Base-by-base conservation (phyloP, 2,329 filamentous ascomycete genomes). In the Colletotrichum sublineola region DNA sequence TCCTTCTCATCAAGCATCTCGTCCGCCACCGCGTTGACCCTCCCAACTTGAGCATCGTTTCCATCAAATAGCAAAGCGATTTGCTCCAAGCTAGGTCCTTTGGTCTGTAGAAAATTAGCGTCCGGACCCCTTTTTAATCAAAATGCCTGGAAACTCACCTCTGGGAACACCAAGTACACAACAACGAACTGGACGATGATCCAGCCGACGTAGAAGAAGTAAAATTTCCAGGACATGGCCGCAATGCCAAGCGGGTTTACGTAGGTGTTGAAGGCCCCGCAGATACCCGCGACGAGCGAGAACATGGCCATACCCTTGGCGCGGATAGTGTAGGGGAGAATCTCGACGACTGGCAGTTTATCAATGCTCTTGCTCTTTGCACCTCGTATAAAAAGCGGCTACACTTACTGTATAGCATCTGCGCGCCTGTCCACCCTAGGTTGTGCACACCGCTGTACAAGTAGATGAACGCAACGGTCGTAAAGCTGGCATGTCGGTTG, bases 161-260 rank as follows among this genome's bases (percentile, higher is more conserved):
- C 57, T 52, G 72, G 36, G 73, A 79, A 50, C 29, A 73, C 52
- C 3, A 74, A 61, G 36, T 66, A 67, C 63, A 90, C 84, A 0
- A 85, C 83, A 0, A 82, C 79, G 2, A 85, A 71, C 0, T 83
- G 80, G 12, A 82, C 83, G 56, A 65, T 12, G 36, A 74, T 74
- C 70, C 68, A 74, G 33, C 53, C 72, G 7, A 87, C 86, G 66
- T 90, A 90, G 31, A 90, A 82, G 73, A 90, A 86, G 79, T 90
- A 90, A 73, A 86, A 90, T 75, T 82, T 86, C 82, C 86, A 90
- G 0, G 82, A 81, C 46, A 90, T 84, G 1, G 82, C 76, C 0
- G 82, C 83, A 1, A 90, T 78, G 0, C 84, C 89, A 61, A 87
- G 85, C 0, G 89, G 89, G 40, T 86, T 86, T 9, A 90, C 86